Evolutionary conservation across 2,329 filamentous ascomycete genomes (phyloP).

Genomic region (Paraconiothyrium brasiliense): DNA sequence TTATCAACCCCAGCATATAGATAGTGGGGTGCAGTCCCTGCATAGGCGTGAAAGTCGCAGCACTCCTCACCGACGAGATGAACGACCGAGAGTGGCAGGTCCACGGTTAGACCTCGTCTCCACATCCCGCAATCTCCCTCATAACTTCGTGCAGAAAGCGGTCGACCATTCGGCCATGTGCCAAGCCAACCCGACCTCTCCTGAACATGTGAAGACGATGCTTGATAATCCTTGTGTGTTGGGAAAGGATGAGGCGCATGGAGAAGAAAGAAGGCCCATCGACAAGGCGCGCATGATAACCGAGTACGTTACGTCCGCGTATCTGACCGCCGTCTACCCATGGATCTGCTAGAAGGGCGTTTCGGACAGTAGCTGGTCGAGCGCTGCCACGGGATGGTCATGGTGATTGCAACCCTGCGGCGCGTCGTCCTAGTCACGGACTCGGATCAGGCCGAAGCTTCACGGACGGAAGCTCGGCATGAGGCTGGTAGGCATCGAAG

Average conservation of each 20-base stretch:
- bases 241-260: constrained; percentile 35
- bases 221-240: constrained; percentile 46
- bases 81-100: constrained; percentile 30
- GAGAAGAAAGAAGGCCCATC: constrained; percentile 52
- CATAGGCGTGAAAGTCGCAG: neutral
- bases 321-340: constrained; percentile 73
- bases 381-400: constrained; percentile 66
- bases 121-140: constrained; percentile 35
- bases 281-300: constrained; percentile 73
- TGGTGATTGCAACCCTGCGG: constrained; percentile 66
- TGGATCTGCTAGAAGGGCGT: constrained; percentile 62
- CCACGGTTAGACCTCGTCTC: constrained; percentile 34
- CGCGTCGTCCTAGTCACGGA: constrained; percentile 51
- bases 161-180: constrained; percentile 40
- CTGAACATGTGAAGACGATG: constrained; percentile 26
- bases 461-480: constrained; percentile 43
- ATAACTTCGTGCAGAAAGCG: constrained; percentile 40
- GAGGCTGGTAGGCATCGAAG: constrained; percentile 30
- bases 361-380: constrained; percentile 72
- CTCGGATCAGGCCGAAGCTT: neutral
- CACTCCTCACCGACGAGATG: neutral
- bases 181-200: constrained; percentile 38
- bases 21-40: constrained; percentile 1
- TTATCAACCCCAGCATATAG: neutral
- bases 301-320: constrained; percentile 74